Evolutionary conservation across 805 yeast species (phyloP), one percentile per base, ranked within the genome.

Genomic region (Pichia eremophila): DNA sequence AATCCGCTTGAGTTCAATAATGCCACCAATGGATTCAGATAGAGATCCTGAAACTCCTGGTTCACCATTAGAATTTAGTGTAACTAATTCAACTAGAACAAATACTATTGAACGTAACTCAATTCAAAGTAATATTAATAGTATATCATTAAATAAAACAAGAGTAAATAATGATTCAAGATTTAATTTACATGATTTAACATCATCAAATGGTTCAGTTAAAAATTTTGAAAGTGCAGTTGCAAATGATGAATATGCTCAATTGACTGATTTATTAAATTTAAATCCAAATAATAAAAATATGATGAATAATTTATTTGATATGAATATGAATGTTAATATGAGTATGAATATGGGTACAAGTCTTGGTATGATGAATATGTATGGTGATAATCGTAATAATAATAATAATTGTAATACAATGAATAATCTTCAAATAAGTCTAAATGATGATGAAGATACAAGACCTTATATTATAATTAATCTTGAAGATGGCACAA

Each of bases 241-340:
- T 45, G 72, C 71, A 14, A 70, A 71, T 52, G 72, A 68, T 39
- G 74, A 70, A 48, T 46, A 44, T 36, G 12, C 22, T 7, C 41
- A 50, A 40, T 54, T 71, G 36, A 68, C 73, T 8, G 73, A 66
- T 48, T 51, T 70, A 5, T 46, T 71, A n/a, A 57, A 53, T 40
- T 61, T 68, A 8, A 60, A 65, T 45, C 66, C 68, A 12, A 12
- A 34, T 14, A 64, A 67, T 1, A 67, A 68, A 17, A 59, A 61
- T 17, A 59, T 39, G 14, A 31, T 17, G 12, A 28, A 34, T 29
- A 32, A 41, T 29, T 34, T 34, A 34, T 34, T 34, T 34, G 36
- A 34, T 15, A 12, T 34, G 36, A 34, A 34, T 34, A 34, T 34
- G 18, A 34, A 34, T 15, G 17, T 29, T 10, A 29, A 34, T 34